Conservation (phyloP, 345 rosid species). For the Mercurialis annua region DNA sequence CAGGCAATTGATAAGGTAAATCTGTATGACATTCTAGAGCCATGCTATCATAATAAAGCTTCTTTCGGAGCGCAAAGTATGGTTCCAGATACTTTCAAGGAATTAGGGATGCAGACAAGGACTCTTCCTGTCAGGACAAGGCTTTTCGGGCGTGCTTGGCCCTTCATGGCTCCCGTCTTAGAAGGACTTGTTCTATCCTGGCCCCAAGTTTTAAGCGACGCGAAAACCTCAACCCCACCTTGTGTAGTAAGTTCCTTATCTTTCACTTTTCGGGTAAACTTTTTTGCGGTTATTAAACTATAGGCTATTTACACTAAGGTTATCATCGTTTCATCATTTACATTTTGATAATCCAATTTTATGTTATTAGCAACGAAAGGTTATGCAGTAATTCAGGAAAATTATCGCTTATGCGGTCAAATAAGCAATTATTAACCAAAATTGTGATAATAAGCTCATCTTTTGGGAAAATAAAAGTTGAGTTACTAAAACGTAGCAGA, state of each 20-base stretch:
- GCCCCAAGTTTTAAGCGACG: conserved; percentile 28
- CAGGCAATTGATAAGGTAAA: conserved; percentile 2
- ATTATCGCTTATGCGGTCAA: too few relatives aligned
- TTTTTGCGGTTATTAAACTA: too few relatives aligned
- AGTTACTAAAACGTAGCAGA: too few relatives aligned
- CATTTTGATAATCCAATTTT: too few relatives aligned
- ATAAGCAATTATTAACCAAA: too few relatives aligned
- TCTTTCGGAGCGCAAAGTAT: background rate
- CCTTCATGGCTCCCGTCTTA: conserved; percentile 32
- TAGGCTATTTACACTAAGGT: too few relatives aligned
- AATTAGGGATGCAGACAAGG: conserved; percentile 26
- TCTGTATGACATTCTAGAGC: conserved; percentile 33
- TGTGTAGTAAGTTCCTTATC: background rate
- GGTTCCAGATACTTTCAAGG: conserved; percentile 25
- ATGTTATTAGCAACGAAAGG: too few relatives aligned
- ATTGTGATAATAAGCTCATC: too few relatives aligned
- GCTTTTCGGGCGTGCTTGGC: conserved; percentile 50
- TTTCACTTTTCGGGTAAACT: too few relatives aligned
- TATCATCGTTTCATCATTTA: too few relatives aligned
- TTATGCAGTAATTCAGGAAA: too few relatives aligned
- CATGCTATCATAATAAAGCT: background rate
- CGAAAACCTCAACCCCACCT: background rate
- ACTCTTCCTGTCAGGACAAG: conserved; percentile 34
- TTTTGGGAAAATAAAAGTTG: too few relatives aligned
- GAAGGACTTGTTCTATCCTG: conserved; percentile 35